Evolutionary conservation across 1,139 yeast species (phyloP).

Genomic region (Geotrichum cucujoidarum): DNA sequence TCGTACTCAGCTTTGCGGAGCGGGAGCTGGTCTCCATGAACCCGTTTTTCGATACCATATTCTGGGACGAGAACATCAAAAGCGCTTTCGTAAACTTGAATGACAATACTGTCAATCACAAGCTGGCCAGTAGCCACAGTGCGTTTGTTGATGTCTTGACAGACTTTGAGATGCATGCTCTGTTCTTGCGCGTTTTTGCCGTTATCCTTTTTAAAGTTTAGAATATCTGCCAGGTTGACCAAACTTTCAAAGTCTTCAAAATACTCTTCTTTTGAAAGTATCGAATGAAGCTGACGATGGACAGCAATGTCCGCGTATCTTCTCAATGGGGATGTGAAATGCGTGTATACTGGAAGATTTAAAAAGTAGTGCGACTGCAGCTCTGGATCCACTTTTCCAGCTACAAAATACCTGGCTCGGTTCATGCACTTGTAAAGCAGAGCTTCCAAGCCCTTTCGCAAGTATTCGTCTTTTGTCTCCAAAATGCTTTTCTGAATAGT

Average conservation of each 20-base stretch:
- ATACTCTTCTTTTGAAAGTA: constrained; percentile 44
- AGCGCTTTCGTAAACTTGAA: constrained; percentile 92
- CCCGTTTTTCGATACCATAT: constrained; percentile 94
- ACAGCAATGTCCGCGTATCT: constrained; percentile 90
- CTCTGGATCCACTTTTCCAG: constrained; percentile 83
- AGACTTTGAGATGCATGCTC: constrained; percentile 77
- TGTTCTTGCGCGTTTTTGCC: constrained; percentile 93
- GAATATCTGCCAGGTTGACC: constrained; percentile 81
- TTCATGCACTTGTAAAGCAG: constrained; percentile 76
- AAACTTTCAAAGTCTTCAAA: constrained; percentile 63
- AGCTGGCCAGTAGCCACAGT: constrained; percentile 65
- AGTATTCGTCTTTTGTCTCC: constrained; percentile 55
- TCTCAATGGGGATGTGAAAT: constrained; percentile 87
- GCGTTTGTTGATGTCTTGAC: constrained; percentile 78
- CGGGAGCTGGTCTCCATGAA: constrained; percentile 96
- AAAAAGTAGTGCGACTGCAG: constrained; percentile 68
- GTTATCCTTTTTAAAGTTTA: constrained; percentile 93
- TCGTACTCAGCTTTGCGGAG: constrained; percentile 89
- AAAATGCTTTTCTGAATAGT: constrained; percentile 70
- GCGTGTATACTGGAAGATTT: constrained; percentile 82
- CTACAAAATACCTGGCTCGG: constrained; percentile 80
- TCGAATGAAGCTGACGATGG: constrained; percentile 80
- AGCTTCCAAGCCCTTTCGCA: constrained; percentile 74
- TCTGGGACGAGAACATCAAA: constrained; percentile 93
- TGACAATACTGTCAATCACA: constrained; percentile 77